Evolutionary conservation across 2,329 filamentous ascomycete species (phyloP), one percentile per base, ranked within the genome.

Genomic region (Phoma herbarum): DNA sequence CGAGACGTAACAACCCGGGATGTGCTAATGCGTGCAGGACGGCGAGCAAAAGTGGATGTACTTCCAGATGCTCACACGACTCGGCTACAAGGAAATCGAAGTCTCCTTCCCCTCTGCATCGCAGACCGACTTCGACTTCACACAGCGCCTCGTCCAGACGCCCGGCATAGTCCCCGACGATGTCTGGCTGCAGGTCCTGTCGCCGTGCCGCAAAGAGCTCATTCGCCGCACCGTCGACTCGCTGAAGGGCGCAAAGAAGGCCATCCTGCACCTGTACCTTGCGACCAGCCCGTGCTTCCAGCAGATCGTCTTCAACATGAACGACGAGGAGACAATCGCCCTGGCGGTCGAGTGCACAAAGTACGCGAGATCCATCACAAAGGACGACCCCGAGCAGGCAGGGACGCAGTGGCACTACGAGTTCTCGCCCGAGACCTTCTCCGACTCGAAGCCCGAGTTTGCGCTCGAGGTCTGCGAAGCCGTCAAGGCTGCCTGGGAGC

Each of bases 41-140:
- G 92, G 92, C 67, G 92, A 97, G 47, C 93, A 97, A 83, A 98
- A 98, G 81, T 95, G 90, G 87, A 84, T 85, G 61, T 98, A 93
- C 84, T 98, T 98, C 84, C 89, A 93, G 80, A 96, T 96, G 92
- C 87, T 98, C 52, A 87, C 90, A 71, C 88, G 94, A 61, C 85
- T 97, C 48, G 94, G 95, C 69, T 98, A 96, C 85, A 98, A 97
- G 81, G 94, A 98, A 80, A 97, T 98, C 66, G 94, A 98, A 77
- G 90, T 97, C 20, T 95, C 93, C 4, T 98, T 97, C 80, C 94
- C 94, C 48, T 96, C 93, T 0, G 93, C 94, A 14, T 97, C 93
- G 37, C 90, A 96, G 75, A 97, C 91, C 72, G 95, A 98, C 81
- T 98, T 93, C 82, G 92, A 97, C 82, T 98, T 98, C 75, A 97